Conservation (phyloP, 805 yeast species). For the Wickerhamomyces bovis region DNA sequence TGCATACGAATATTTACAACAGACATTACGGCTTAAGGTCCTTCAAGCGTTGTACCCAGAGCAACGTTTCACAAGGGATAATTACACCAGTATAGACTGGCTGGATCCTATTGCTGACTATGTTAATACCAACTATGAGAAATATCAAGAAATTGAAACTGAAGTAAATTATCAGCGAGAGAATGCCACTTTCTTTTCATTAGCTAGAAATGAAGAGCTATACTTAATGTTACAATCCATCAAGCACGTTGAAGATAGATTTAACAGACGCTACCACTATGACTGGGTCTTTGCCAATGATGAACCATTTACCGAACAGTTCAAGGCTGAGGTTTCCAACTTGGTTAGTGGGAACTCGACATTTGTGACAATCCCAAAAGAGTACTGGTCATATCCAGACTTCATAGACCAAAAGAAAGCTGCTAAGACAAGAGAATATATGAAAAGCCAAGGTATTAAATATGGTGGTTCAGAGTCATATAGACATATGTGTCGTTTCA, state of each 20-base stretch:
- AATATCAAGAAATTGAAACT: constrained; percentile 5
- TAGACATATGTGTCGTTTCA: constrained; percentile 57
- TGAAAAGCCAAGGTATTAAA: constrained; percentile 38
- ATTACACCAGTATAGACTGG: constrained; percentile 14
- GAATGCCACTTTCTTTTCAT: constrained; percentile 62
- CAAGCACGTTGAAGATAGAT: constrained; percentile 57
- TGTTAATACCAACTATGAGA: constrained; percentile 1
- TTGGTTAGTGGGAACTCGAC: constrained; percentile 50
- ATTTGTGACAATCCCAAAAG: constrained; percentile 52
- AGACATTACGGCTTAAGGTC: constrained; percentile 14
- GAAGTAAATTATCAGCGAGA: constrained; percentile 25
- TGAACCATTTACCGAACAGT: constrained; percentile 49
- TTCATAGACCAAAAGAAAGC: constrained; percentile 51
- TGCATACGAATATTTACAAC: constrained; percentile 16
- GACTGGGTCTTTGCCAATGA: constrained; percentile 79
- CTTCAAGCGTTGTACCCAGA: constrained; percentile 22
- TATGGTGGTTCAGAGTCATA: constrained; percentile 60
- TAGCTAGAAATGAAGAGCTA: constrained; percentile 65
- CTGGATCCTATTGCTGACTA: constrained; percentile 12
- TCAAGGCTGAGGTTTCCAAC: constrained; percentile 38
- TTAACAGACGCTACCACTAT: constrained; percentile 54
- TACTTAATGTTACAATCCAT: constrained; percentile 52
- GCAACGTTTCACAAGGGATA: constrained; percentile 16
- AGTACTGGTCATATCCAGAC: constrained; percentile 64
- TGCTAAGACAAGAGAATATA: constrained; percentile 33